Conservation (phyloP, 164 flowering plant genomes). For the Vitis cinerea region DNA sequence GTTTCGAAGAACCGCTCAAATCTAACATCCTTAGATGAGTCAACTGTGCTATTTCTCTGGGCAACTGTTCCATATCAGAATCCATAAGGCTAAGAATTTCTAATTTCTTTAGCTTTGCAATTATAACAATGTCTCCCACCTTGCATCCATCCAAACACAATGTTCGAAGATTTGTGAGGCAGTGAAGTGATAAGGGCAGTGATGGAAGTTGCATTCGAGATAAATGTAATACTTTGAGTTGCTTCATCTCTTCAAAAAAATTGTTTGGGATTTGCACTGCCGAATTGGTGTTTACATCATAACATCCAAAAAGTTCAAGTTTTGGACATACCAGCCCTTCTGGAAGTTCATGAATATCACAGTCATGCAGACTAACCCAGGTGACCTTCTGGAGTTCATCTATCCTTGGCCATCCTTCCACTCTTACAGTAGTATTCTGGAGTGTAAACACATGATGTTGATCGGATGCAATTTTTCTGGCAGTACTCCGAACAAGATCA, state of each 20-base stretch:
- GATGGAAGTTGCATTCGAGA: neutral
- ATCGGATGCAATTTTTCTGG: too few species aligned
- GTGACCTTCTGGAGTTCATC: neutral
- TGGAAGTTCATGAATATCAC: conserved; percentile 9
- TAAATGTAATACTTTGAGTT: conserved; percentile 19
- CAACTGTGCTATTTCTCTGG: conserved; percentile 16
- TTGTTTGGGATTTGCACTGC: neutral
- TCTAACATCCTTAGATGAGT: conserved; percentile 12
- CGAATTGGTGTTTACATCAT: too few species aligned
- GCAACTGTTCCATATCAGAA: conserved; percentile 10
- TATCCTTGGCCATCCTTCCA: neutral
- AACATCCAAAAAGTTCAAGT: neutral
- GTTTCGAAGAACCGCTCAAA: conserved; percentile 2
- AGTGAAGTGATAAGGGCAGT: neutral
- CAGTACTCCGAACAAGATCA: too few species aligned
- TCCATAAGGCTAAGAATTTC: conserved; percentile 9
- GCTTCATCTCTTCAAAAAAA: conserved; percentile 10
- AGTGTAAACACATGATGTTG: neutral
- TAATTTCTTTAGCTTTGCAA: conserved; percentile 14
- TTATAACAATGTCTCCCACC: neutral
- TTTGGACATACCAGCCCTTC: conserved; percentile 7
- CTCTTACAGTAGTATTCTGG: too few species aligned
- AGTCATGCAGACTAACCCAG: neutral
- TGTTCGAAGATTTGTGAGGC: conserved; percentile 10
- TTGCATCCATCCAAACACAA: conserved; percentile 7